A percentile compares a stretch with the other conserved stretches of the same genome.
Conservation (phyloP, 2,329 filamentous ascomycete species). For the Aureobasidium sp. region DNA sequence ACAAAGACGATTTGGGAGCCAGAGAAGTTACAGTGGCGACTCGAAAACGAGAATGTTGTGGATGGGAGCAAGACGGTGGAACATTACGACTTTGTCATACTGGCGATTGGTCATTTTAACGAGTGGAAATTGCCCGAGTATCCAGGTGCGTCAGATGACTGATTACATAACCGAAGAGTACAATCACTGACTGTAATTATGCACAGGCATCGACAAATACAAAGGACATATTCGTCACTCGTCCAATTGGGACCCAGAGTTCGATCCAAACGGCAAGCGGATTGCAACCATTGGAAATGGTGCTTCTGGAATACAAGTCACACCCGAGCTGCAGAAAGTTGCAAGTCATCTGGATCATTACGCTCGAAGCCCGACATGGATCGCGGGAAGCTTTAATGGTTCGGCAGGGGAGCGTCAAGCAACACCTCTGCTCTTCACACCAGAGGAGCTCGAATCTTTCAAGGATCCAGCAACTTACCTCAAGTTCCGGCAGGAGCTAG, state of each 20-base stretch:
- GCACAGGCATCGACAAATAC: conserved; percentile 40
- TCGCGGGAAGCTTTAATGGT: conserved; percentile 67
- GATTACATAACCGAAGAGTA: too few relatives aligned
- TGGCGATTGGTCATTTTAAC: conserved; percentile 72
- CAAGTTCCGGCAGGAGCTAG: conserved; percentile 44
- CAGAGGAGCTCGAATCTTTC: conserved; percentile 64
- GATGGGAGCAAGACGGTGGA: conserved; percentile 46
- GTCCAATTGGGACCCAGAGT: conserved; percentile 37
- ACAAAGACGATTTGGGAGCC: conserved; percentile 63
- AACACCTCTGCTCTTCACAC: conserved; percentile 60
- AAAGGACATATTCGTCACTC: conserved; percentile 44
- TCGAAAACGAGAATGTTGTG: conserved; percentile 42
- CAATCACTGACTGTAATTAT: too few relatives aligned
- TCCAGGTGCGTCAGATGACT: conserved; percentile 34
- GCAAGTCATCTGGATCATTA: conserved; percentile 66
- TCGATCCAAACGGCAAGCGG: conserved; percentile 40
- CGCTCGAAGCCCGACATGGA: conserved; percentile 72
- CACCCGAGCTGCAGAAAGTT: conserved; percentile 55
- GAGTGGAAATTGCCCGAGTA: conserved; percentile 68
- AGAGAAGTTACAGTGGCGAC: conserved; percentile 58
- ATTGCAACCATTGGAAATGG: conserved; percentile 50
- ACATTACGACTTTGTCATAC: conserved; percentile 67
- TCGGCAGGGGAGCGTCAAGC: conserved; percentile 48
- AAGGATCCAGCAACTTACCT: conserved; percentile 69
- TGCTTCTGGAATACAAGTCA: conserved; percentile 46